A percentile compares a stretch with the other conserved stretches of the same genome.
phyloP scores from a whole-genome alignment of 1,139 yeast genomes.

The Nakaseomyces sp. region DNA sequence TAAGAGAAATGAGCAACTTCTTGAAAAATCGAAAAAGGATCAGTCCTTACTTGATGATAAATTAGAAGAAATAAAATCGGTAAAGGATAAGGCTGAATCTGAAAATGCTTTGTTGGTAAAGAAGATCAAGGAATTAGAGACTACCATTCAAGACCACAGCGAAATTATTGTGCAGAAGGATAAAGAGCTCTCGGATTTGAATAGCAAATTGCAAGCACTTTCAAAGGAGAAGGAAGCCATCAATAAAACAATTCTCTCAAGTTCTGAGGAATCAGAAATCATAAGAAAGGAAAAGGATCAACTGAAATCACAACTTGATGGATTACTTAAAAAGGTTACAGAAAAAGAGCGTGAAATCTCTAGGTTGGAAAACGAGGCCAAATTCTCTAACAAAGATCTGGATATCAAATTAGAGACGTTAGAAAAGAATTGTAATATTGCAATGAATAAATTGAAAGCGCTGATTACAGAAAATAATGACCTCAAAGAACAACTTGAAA shows the following conservation, averaged over 20 bases:
- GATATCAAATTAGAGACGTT: slow-evolving; percentile 30
- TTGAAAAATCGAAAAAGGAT: slow-evolving; percentile 23
- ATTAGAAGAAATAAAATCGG: slow-evolving; percentile 31
- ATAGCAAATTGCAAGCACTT: not conserved
- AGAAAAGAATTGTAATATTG: slow-evolving; percentile 28
- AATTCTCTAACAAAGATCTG: slow-evolving; percentile 31
- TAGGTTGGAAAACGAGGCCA: slow-evolving; percentile 31
- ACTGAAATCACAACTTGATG: slow-evolving; percentile 11
- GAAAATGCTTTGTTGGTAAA: slow-evolving; percentile 32
- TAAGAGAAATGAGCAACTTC: slow-evolving; percentile 13
- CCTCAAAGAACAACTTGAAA: slow-evolving; percentile 13
- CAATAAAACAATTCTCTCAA: not conserved
- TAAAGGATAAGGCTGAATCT: slow-evolving; percentile 11
- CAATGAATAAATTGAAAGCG: slow-evolving; percentile 36
- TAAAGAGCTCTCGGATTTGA: not conserved
- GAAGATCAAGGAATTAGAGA: slow-evolving; percentile 18
- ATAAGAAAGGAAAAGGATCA: not conserved
- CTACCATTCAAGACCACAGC: slow-evolving; percentile 18
- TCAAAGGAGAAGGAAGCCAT: not conserved
- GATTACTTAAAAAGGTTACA: slow-evolving; percentile 9
- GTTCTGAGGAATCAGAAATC: not conserved
- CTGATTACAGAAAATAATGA: slow-evolving; percentile 36
- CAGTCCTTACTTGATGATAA: slow-evolving; percentile 13
- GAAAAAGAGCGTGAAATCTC: slow-evolving; percentile 19
- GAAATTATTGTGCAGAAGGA: not conserved